A percentile compares a stretch with the other conserved stretches of the same genome.
These are phyloP conservation scores for Nissolia schottii DNA, from an alignment of 306 rosid genomes.

Conservation along the genomic window DNA sequence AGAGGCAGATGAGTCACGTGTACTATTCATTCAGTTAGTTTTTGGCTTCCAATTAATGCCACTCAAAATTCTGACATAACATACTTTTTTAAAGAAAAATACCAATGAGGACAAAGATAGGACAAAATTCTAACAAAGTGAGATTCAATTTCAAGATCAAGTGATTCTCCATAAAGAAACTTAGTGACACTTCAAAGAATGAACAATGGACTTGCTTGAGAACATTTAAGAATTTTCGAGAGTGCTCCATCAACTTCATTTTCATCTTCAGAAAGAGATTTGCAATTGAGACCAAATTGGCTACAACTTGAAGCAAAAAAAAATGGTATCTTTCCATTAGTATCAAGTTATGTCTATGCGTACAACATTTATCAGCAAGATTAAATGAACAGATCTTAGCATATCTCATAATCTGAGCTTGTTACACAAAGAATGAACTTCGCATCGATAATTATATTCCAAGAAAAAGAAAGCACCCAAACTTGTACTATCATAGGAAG, in stretches of 20 bases:
- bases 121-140: not conserved
- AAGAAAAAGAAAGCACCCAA: not conserved
- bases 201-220: slow-evolving; percentile 61
- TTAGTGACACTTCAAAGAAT: slow-evolving; percentile 44
- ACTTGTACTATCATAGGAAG: not conserved
- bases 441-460: not conserved
- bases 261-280: slow-evolving; percentile 86
- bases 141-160: not conserved
- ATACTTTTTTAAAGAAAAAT: not conserved
- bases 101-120: not conserved
- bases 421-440: not conserved
- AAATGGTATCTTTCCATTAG: slow-evolving; percentile 93
- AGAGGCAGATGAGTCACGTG: not conserved
- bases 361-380: slow-evolving; percentile 31
- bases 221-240: slow-evolving; percentile 55
- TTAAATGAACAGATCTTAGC: not conserved
- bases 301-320: slow-evolving; percentile 81
- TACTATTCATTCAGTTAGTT: not conserved
- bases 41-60: not conserved
- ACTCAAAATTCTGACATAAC: not conserved
- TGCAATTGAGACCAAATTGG: slow-evolving; percentile 70
- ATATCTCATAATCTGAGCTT: not conserved
- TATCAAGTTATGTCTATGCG: slow-evolving; percentile 78
- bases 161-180: too few species aligned
- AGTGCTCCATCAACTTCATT: slow-evolving; percentile 81